A percentile compares a stretch with the other conserved stretches of the same genome.
Evolutionary conservation across 176 grass and related monocot genomes (phyloP).

Genomic region (Aegilops tauschii): DNA sequence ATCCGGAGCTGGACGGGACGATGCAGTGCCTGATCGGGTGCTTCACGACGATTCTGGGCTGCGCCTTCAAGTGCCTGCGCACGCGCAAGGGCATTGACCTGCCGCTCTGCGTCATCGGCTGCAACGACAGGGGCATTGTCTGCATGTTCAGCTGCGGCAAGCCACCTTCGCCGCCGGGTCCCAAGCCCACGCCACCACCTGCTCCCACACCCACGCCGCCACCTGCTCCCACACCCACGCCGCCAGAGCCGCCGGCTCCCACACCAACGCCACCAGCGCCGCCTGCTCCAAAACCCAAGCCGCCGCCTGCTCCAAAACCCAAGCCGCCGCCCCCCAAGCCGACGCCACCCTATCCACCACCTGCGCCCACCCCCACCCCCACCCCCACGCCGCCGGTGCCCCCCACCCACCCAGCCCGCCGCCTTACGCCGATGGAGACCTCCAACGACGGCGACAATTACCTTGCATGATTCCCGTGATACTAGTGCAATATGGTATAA

Average conservation of each 20-base stretch:
- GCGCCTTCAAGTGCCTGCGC: constrained; percentile 32
- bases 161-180: not conserved
- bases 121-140: constrained; percentile 38
- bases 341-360: not conserved
- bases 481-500: not conserved
- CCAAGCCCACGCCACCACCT: constrained; percentile 9
- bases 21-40: constrained; percentile 37
- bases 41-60: constrained; percentile 31
- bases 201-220: no score
- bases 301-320: no score
- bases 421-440: not conserved
- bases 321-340: no score
- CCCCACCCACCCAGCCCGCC: not conserved
- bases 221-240: no score
- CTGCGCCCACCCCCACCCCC: not conserved
- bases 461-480: not conserved
- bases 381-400: not conserved
- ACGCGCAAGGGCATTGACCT: constrained; percentile 35
- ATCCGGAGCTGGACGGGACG: constrained; percentile 3
- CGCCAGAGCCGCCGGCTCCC: not conserved
- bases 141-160: constrained; percentile 37
- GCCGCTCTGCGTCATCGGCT: constrained; percentile 45
- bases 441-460: not conserved
- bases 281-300: not conserved
- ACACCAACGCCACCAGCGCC: not conserved